Evolutionary conservation across 192 early-diverging fungal genomes (phyloP).

Genomic region (Podila minutissima): DNA sequence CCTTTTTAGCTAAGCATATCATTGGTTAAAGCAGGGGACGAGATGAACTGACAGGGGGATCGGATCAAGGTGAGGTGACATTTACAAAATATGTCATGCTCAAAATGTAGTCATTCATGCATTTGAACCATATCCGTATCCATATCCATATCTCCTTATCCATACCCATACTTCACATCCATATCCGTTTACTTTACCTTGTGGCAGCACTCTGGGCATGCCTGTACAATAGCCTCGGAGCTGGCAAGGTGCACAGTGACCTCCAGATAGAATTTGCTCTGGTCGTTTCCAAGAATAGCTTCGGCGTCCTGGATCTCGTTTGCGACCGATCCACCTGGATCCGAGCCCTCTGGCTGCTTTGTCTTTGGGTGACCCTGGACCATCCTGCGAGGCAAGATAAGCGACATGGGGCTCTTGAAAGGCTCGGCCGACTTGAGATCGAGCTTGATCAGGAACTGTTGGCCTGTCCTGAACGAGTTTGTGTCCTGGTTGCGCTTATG

Average conservation of each 20-base stretch:
- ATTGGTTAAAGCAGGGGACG: too few species aligned
- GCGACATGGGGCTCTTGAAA: constrained; percentile 39
- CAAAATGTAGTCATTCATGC: too few species aligned
- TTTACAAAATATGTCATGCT: too few species aligned
- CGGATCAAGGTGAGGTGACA: too few species aligned
- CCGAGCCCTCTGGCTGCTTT: constrained; percentile 18
- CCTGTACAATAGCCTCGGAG: constrained; percentile 44
- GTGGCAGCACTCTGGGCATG: constrained; percentile 48
- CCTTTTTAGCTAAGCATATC: too few species aligned
- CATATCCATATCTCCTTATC: background rate
- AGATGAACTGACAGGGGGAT: too few species aligned
- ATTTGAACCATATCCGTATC: background rate
- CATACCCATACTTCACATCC: background rate
- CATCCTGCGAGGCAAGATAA: constrained; percentile 35
- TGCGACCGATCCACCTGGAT: background rate
- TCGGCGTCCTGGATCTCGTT: constrained; percentile 6
- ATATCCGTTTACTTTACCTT: constrained; percentile 14
- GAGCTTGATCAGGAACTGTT: constrained; percentile 44
- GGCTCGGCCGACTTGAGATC: constrained; percentile 30
- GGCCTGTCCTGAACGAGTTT: constrained; percentile 46
- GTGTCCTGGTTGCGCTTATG: constrained; percentile 49
- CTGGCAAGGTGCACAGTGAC: constrained; percentile 46
- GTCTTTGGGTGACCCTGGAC: constrained; percentile 42
- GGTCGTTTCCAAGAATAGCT: constrained; percentile 6
- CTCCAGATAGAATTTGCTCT: constrained; percentile 30